Evolutionary conservation across 192 early-diverging fungal genomes (phyloP).

Genomic region (Linnemannia schmuckeri): DNA sequence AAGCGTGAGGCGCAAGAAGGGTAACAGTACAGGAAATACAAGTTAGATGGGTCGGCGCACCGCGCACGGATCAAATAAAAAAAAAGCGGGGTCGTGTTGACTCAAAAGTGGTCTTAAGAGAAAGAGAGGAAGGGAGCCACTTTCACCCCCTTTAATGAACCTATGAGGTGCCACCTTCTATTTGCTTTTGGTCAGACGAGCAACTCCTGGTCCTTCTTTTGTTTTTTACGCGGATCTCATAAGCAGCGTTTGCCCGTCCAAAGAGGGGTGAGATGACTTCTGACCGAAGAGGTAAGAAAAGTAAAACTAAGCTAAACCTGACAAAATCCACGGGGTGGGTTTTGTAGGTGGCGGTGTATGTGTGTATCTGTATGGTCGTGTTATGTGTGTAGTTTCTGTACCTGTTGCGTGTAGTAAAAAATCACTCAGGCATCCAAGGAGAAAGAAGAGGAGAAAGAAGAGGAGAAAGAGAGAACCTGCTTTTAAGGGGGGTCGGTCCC

Average conservation of each 20-base stretch:
- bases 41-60: too few relatives aligned
- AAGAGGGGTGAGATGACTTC: not conserved
- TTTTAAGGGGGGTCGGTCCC: not conserved
- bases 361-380: too few relatives aligned
- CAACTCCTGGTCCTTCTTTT: not conserved
- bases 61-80: too few relatives aligned
- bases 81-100: too few relatives aligned
- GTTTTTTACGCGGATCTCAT: not conserved
- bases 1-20: not conserved
- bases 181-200: not conserved
- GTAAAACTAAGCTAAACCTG: not conserved
- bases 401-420: not conserved
- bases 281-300: not conserved
- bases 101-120: not conserved
- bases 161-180: not conserved
- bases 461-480: not conserved
- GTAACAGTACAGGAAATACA: too few relatives aligned
- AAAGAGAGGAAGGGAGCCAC: not conserved
- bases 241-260: too few relatives aligned
- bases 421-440: not conserved
- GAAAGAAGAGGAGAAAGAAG: too few relatives aligned
- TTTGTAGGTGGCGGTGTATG: not conserved
- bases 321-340: not conserved
- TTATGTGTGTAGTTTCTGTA: too few relatives aligned
- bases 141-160: not conserved